Conservation (phyloP, 192 early-diverging fungal species). For the Gaertneriomyces semiglobifer region DNA sequence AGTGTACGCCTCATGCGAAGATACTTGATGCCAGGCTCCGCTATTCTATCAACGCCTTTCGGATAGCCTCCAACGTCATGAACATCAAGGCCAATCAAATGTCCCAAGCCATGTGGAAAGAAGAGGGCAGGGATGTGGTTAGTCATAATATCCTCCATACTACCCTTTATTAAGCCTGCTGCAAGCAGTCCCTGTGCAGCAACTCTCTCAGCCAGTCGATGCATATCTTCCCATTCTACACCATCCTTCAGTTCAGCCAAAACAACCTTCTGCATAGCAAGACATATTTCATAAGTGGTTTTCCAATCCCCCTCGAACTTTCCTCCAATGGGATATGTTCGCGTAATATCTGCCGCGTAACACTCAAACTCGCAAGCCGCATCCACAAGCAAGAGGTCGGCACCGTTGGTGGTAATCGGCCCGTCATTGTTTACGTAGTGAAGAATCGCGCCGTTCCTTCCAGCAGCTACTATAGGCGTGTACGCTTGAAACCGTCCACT, state of each 20-base stretch:
- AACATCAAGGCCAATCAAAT: constrained; percentile 80
- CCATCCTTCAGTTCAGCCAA: constrained; percentile 62
- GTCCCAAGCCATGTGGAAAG: constrained; percentile 90
- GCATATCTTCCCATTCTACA: constrained; percentile 85
- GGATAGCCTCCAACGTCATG: constrained; percentile 82
- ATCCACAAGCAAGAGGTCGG: constrained; percentile 61
- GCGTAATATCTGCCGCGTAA: constrained; percentile 90
- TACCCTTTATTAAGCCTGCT: constrained; percentile 71
- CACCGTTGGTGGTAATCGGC: constrained; percentile 37
- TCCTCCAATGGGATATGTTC: constrained; percentile 77
- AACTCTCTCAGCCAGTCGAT: constrained; percentile 61
- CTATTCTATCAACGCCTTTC: constrained; percentile 64
- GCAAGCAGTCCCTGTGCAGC: constrained; percentile 66
- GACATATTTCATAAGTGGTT: constrained; percentile 76
- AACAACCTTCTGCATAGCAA: constrained; percentile 76
- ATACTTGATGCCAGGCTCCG: constrained; percentile 67
- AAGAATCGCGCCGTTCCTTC: constrained; percentile 70
- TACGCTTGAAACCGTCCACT: constrained; percentile 74
- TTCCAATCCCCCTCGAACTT: constrained; percentile 67
- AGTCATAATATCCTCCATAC: constrained; percentile 54
- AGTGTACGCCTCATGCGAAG: constrained; percentile 74
- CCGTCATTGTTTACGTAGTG: constrained; percentile 80
- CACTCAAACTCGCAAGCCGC: constrained; percentile 61
- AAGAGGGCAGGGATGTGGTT: constrained; percentile 74
- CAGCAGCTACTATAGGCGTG: constrained; percentile 77